Evolutionary conservation across 2,329 filamentous ascomycete species (phyloP).

Genomic region (Dryadomyces quercus-mongolicae): DNA sequence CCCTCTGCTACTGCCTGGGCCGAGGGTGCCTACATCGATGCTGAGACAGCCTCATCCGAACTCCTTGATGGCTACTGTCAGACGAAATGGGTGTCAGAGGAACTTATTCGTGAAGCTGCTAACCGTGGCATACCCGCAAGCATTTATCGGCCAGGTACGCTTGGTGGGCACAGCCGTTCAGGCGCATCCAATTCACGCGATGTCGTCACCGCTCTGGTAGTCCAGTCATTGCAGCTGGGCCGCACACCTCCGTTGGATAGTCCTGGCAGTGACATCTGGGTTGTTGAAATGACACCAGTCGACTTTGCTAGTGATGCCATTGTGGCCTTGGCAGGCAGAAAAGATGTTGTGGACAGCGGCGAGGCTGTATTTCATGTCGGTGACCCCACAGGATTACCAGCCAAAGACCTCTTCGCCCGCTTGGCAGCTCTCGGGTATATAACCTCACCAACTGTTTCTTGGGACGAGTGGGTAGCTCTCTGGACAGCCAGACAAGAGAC

Average conservation of each 20-base stretch:
- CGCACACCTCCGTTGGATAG: conserved; percentile 25
- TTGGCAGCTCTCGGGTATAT: conserved; percentile 57
- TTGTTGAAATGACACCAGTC: conserved; percentile 73
- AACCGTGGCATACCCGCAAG: conserved; percentile 54
- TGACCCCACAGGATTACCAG: conserved; percentile 58
- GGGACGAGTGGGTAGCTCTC: conserved; percentile 61
- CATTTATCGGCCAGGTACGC: conserved; percentile 64
- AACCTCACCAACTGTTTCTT: conserved; percentile 47
- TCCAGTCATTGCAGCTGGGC: conserved; percentile 65
- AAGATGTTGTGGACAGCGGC: background rate
- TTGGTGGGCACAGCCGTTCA: conserved; percentile 63
- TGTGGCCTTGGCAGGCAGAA: conserved; percentile 43
- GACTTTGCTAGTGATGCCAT: conserved; percentile 71
- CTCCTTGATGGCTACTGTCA: conserved; percentile 65
- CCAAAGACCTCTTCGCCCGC: conserved; percentile 50
- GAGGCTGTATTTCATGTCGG: conserved; percentile 62
- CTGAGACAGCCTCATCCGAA: conserved; percentile 52
- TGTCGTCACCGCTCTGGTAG: conserved; percentile 61
- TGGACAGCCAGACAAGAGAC: conserved; percentile 34
- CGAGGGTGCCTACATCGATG: conserved; percentile 54
- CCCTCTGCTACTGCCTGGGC: conserved; percentile 58
- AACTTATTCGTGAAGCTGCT: conserved; percentile 58
- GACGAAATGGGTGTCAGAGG: conserved; percentile 72
- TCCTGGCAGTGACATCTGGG: conserved; percentile 63
- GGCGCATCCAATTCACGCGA: conserved; percentile 71